Evolutionary conservation across 75 land plant species (phyloP), one percentile per base, ranked within the genome.

Genomic region (Larix kaempferi): DNA sequence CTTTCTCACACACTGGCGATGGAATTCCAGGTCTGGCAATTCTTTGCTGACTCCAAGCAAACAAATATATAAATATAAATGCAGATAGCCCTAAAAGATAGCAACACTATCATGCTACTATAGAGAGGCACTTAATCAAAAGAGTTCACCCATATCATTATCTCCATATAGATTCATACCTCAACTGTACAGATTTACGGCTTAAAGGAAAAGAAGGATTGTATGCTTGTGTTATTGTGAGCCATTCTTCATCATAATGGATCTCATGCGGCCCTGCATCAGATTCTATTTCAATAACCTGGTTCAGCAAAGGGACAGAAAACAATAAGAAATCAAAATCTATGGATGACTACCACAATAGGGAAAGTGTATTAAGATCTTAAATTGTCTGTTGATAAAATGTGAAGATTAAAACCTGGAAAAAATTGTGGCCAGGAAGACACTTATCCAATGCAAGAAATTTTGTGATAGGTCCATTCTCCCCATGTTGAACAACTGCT

Each of bases 381-480:
- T 69, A 17, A n/a, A 69, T 6, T 65, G 41, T 65, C 15, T 21
- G 35, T 35, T 35, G 8, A 65, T 35, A 16, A 65, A 35, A 35
- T 33, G 37, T 65, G 41, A 0, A 65, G 19, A 25, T 65, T 65
- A 65, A 29, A 63, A 94, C 99, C 92, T 96, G 99, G 63, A 96
- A 80, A 81, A 96, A 96, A 29, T 80, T 81, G 62, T 91, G 94
- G 12, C 88, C 81, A 8, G 90, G 95, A 22, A 94, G 88, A 77
- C 99, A 96, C 78, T 96, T 96, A 78, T 96, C 99, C 61, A 96
- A 87, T 11, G 99, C 99, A 71, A 96, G 88, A 82, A 96, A 96
- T 62, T 91, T 96, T 27, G 99, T 96, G 25, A 83, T 58, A 33
- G 84, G 83, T 3, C 90, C 90, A 77, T 77, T 81, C 52, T 86